Evolutionary conservation across 1,284 basidiomycete species (phyloP), one percentile per base, ranked within the genome.

Genomic region (Golubevia pallescens): DNA sequence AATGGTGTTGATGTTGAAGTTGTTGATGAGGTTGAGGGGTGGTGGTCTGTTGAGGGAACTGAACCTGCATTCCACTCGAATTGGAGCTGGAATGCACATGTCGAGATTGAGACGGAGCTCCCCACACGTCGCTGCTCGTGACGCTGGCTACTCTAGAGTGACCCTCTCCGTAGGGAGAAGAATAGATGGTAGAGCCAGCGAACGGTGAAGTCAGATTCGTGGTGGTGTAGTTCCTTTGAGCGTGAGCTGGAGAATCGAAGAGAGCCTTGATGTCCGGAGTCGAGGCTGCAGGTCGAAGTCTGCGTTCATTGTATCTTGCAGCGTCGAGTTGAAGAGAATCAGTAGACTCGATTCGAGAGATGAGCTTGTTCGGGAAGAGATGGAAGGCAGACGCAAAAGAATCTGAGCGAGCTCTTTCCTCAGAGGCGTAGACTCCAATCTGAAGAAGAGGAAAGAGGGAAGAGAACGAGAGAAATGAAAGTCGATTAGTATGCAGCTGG

Each of bases 311-410:
- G 64, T 67, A 68, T 14, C 62, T 42, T 20, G 61, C 53, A 52
- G 74, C 64, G 10, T 74, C 69, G 3, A 62, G 65, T 23, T 77
- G 73, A 68, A 80, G 74, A 23, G 75, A 79, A 61, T 80, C 80
- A 60, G 67, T 77, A 16, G 79, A 75, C 58, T 74, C 73, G 60
- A 68, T 0, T 68, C 70, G 3, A n/a, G 80, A 81, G 63, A 81
- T 69, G 1, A 97, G 90, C 87, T 96, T 97, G 87, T 93, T 95
- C 84, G 97, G 94, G 86, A 98, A 98, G 86, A 97, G 95, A 38
- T 94, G 93, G 88, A 97, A 95, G 1, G 95, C 93, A 79, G 96
- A 93, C 23, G 94, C 92, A 80, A 96, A 96, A 3, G 93, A 94
- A 84, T 97, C 95, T 28, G 92, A 92, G 57, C 93, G 67, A 1